phyloP scores from a whole-genome alignment of 129 eudicot genomes.

The Escallonia rubra region DNA sequence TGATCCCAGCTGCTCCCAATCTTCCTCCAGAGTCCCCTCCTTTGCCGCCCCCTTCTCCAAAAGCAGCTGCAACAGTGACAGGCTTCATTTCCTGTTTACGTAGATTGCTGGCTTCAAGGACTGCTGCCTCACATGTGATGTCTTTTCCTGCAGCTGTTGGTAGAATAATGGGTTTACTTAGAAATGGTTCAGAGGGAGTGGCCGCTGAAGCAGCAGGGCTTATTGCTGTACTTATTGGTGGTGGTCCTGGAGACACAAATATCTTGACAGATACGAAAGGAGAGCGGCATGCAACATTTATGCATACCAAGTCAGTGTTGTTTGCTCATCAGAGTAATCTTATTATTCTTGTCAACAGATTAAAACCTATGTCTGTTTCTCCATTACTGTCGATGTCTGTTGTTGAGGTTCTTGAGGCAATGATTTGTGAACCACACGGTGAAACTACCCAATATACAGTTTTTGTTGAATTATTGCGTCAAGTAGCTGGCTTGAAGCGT shows the following conservation, averaged over 20 bases:
- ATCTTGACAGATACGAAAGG: constrained; percentile 74
- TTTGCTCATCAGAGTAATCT: constrained; percentile 77
- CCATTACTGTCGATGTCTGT: constrained; percentile 85
- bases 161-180: constrained; percentile 91
- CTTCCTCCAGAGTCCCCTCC: constrained; percentile 92
- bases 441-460: constrained; percentile 93
- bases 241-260: constrained; percentile 80
- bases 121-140: constrained; percentile 93
- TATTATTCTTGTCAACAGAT: constrained; percentile 73
- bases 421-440: constrained; percentile 94
- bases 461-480: constrained; percentile 87
- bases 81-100: constrained; percentile 87
- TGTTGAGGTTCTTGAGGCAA: constrained; percentile 95
- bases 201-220: constrained; percentile 89
- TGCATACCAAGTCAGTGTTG: constrained; percentile 89
- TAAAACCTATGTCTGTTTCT: constrained; percentile 88
- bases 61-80: constrained; percentile 96
- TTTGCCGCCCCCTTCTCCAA: constrained; percentile 93
- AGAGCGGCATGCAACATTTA: constrained; percentile 86
- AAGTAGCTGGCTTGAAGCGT: constrained; percentile 87
- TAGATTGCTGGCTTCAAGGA: constrained; percentile 75
- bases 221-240: constrained; percentile 89
- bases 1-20: constrained; percentile 94
- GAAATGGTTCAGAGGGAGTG: constrained; percentile 92
- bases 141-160: constrained; percentile 98